A percentile compares a stretch with the other conserved stretches of the same genome.
These are phyloP conservation scores for Glonium stellatum DNA, from an alignment of 495 filamentous ascomycete genomes.

Conservation along the genomic window DNA sequence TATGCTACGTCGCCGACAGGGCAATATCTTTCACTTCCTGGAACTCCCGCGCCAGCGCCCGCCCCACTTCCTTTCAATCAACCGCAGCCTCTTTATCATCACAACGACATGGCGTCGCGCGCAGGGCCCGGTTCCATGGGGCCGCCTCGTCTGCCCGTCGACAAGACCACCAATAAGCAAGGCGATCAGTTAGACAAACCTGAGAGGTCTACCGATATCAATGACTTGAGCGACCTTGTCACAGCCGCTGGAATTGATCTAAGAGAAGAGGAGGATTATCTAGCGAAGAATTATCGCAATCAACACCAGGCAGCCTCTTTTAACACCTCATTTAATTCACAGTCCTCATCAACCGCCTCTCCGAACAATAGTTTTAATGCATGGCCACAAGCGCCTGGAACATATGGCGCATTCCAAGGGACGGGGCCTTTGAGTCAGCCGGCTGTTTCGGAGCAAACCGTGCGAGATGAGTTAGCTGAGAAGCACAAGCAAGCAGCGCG, in stretches of 20 bases:
- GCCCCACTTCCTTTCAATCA: slow-evolving; percentile 30
- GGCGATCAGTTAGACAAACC: slow-evolving; percentile 45
- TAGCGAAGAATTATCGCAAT: slow-evolving; percentile 52
- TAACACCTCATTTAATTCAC: slow-evolving; percentile 41
- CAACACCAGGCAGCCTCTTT: slow-evolving; percentile 27
- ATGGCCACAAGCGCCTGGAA: slow-evolving; percentile 43
- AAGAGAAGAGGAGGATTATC: slow-evolving; percentile 68
- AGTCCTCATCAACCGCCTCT: slow-evolving; percentile 31
- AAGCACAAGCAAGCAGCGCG: slow-evolving; percentile 44
- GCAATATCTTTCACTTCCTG: slow-evolving; percentile 15
- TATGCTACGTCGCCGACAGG: slow-evolving; percentile 28
- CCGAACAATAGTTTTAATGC: slow-evolving; percentile 44
- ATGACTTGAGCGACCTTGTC: slow-evolving; percentile 69
- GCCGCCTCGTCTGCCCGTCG: slow-evolving; percentile 62
- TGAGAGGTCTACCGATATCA: slow-evolving; percentile 48
- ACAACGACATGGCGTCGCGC: slow-evolving; percentile 32
- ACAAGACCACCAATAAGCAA: slow-evolving; percentile 31
- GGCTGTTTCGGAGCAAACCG: slow-evolving; percentile 36
- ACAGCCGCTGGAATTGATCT: slow-evolving; percentile 75
- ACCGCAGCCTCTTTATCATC: slow-evolving; percentile 26
- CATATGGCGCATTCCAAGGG: slow-evolving; percentile 47
- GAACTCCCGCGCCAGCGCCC: slow-evolving; percentile 24
- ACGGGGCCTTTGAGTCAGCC: slow-evolving; percentile 52
- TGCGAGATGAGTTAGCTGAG: slow-evolving; percentile 44
- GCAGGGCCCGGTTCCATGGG: slow-evolving; percentile 60